Conservation (phyloP, 2,329 filamentous ascomycete genomes). For the Fusarium virguliforme region DNA sequence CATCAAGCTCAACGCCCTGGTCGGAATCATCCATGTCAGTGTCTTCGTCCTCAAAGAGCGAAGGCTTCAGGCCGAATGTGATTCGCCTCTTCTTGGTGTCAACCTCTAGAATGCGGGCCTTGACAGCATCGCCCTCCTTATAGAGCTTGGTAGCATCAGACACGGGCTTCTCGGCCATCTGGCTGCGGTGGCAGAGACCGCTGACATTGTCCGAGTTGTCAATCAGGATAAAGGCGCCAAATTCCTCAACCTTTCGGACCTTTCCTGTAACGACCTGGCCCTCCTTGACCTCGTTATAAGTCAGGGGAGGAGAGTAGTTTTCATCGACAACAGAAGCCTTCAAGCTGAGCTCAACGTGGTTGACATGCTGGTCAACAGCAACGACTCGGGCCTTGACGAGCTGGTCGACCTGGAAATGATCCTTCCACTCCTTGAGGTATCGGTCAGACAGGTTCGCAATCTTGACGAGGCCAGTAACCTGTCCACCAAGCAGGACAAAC, state of each 20-base stretch:
- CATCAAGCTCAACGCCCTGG: conserved; percentile 65
- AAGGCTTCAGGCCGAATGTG: conserved; percentile 93
- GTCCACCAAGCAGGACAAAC: conserved; percentile 87
- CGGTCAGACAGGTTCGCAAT: conserved; percentile 91
- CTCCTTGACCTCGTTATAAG: conserved; percentile 81
- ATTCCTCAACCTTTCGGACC: conserved; percentile 93
- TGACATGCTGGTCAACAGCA: conserved; percentile 76
- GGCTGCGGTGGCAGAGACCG: conserved; percentile 90
- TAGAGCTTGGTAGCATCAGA: conserved; percentile 92
- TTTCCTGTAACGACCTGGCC: conserved; percentile 91
- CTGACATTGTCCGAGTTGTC: conserved; percentile 91
- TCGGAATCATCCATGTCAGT: conserved; percentile 68
- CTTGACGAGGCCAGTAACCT: conserved; percentile 85
- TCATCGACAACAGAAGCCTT: conserved; percentile 88
- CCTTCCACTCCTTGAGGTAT: conserved; percentile 96
- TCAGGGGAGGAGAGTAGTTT: conserved; percentile 81
- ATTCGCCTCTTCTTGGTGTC: conserved; percentile 83
- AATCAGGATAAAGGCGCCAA: conserved; percentile 93
- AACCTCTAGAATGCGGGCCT: conserved; percentile 88
- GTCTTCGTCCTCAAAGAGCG: conserved; percentile 82
- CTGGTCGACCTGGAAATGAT: conserved; percentile 88
- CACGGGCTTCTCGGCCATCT: conserved; percentile 89
- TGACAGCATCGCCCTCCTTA: conserved; percentile 91
- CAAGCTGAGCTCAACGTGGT: conserved; percentile 87
- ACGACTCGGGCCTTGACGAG: conserved; percentile 90